Evolutionary conservation across 257 asterid genomes (phyloP).

Genomic region (Scutellaria baicalensis): DNA sequence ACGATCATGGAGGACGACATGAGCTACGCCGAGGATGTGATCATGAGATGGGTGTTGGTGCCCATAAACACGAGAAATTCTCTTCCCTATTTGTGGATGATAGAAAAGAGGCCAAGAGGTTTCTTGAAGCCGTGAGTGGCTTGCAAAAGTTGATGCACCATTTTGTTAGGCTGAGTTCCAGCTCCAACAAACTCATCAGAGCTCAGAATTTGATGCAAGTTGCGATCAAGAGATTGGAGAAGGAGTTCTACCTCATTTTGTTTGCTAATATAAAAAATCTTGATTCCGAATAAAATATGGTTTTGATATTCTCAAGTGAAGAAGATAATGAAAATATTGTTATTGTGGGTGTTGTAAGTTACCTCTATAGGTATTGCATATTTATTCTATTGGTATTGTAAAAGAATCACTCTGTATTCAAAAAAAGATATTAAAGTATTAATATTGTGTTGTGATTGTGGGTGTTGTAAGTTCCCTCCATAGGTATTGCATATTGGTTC

Average conservation of each 20-base stretch:
- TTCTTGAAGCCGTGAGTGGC: conserved; percentile 37
- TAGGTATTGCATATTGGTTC: too few relatives aligned
- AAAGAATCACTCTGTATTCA: too few relatives aligned
- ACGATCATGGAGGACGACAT: conserved; percentile 55
- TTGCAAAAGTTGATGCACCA: conserved; percentile 52
- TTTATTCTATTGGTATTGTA: too few relatives aligned
- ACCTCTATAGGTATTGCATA: too few relatives aligned
- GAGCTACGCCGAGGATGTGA: conserved; percentile 34
- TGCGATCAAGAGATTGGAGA: conserved; percentile 60
- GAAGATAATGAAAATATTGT: too few relatives aligned
- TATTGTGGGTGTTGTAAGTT: too few relatives aligned
- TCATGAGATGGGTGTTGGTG: conserved; percentile 33
- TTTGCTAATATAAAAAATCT: conserved; percentile 37
- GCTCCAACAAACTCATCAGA: conserved; percentile 35
- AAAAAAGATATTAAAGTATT: too few relatives aligned
- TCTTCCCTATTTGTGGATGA: conserved; percentile 32
- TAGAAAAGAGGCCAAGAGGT: conserved; percentile 30
- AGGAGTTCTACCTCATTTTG: conserved; percentile 47
- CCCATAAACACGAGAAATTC: conserved; percentile 9
- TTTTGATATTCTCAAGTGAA: too few relatives aligned
- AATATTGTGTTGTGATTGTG: too few relatives aligned
- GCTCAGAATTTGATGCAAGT: conserved; percentile 62
- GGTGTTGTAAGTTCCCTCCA: too few relatives aligned
- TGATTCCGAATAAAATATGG: conserved; percentile 53
- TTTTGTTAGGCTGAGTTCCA: conserved; percentile 27